Percentiles rank a stretch among this genome's conserved stretches.
These are phyloP conservation scores for Thermomyces lanuginosus DNA, from an alignment of 2,329 filamentous ascomycete species.

Conservation along the genomic window DNA sequence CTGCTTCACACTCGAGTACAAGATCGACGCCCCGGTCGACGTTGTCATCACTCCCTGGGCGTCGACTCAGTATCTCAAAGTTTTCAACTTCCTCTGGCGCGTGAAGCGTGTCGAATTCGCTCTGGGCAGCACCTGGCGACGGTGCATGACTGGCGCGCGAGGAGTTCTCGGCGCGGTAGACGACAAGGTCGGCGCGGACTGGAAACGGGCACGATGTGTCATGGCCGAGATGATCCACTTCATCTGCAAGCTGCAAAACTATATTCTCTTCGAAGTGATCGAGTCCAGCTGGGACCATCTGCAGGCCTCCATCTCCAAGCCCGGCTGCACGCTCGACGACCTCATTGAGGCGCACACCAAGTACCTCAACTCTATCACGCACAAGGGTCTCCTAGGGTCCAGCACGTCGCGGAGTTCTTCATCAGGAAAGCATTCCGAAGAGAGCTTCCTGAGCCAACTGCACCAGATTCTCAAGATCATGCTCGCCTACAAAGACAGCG, in stretches of 20 bases:
- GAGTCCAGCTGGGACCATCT: constrained; percentile 89
- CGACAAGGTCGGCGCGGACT: constrained; percentile 56
- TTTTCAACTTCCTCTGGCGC: constrained; percentile 98
- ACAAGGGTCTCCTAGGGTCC: constrained; percentile 73
- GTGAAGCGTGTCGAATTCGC: constrained; percentile 97
- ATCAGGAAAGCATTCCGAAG: constrained; percentile 41
- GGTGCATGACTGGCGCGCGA: constrained; percentile 85
- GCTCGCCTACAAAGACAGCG: constrained; percentile 81
- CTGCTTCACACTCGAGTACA: constrained; percentile 96
- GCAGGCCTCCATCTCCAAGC: constrained; percentile 63
- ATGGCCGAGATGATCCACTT: constrained; percentile 99
- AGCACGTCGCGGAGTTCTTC: constrained; percentile 24
- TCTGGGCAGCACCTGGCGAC: constrained; percentile 76
- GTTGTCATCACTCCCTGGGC: constrained; percentile 95
- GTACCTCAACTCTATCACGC: constrained; percentile 86
- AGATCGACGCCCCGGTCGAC: constrained; percentile 89
- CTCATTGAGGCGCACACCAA: constrained; percentile 79
- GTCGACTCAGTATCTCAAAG: constrained; percentile 89
- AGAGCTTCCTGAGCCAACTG: constrained; percentile 75
- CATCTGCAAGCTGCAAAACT: constrained; percentile 91
- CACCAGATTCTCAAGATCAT: constrained; percentile 87
- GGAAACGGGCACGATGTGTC: constrained; percentile 76
- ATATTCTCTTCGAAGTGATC: constrained; percentile 96
- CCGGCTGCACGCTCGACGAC: constrained; percentile 84
- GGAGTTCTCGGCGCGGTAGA: constrained; percentile 72